A percentile compares a stretch with the other conserved stretches of the same genome.
Conservation (phyloP, 176 grass and related monocot genomes). For the Chloris gayana region DNA sequence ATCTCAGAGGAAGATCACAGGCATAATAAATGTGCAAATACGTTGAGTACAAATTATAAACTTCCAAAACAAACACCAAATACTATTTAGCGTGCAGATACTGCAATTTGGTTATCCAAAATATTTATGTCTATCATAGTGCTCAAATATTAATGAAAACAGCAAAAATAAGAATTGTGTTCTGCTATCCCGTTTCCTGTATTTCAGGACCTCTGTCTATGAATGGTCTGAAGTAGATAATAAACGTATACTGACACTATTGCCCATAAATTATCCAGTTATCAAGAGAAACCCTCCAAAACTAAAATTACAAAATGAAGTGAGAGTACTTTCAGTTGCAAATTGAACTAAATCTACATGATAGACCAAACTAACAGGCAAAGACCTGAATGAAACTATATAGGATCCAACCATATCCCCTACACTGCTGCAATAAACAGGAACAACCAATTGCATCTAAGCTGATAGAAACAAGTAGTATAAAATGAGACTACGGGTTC, state of each 20-base stretch:
- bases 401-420: not conserved
- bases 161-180: not conserved
- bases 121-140: no score
- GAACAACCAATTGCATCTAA: not conserved
- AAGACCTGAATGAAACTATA: not conserved
- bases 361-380: not conserved
- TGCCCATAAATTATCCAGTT: constrained; percentile 4
- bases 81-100: not conserved
- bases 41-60: not conserved
- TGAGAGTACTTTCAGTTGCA: not conserved
- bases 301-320: not conserved
- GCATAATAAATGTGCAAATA: not conserved
- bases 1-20: not conserved
- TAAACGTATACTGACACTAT: not conserved
- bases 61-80: not conserved
- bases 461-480: not conserved
- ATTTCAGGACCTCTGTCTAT: not conserved
- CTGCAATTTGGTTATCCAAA: not conserved
- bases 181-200: no score
- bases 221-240: not conserved
- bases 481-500: not conserved
- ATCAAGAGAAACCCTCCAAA: not conserved
- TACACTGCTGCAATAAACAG: constrained; percentile 19
- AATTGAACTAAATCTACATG: not conserved
- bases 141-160: not conserved